Percentiles rank a stretch among this genome's conserved stretches.
Conservation (phyloP, 192 early-diverging fungal genomes). For the Coemansia sp. region DNA sequence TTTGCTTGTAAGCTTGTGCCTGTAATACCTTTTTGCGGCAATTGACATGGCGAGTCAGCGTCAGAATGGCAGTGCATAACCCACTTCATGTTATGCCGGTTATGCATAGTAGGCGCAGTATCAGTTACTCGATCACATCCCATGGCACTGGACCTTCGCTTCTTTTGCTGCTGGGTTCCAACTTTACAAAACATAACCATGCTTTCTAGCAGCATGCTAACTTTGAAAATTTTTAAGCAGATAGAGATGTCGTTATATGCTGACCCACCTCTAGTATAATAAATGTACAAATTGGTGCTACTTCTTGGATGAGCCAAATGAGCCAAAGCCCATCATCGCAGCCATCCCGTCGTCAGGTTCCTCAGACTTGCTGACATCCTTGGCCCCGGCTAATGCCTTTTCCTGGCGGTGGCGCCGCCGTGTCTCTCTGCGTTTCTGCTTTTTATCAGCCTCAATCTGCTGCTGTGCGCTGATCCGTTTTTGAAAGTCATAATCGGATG, state of each 20-base stretch:
- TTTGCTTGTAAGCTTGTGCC: no score
- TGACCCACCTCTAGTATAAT: not conserved
- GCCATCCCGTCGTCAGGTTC: conserved; percentile 62
- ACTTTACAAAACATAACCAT: not conserved
- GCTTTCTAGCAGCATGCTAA: not conserved
- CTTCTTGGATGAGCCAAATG: conserved; percentile 39
- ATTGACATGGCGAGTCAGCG: not conserved
- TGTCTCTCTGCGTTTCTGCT: conserved; percentile 33
- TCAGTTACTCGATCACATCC: not conserved
- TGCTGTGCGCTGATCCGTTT: conserved; percentile 63
- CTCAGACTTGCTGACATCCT: conserved; percentile 16
- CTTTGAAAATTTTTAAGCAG: not conserved
- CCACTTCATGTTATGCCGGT: no score
- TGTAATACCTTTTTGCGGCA: no score
- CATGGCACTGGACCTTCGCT: not conserved
- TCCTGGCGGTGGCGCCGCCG: conserved; percentile 57
- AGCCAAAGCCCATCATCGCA: conserved; percentile 70
- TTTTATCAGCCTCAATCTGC: conserved; percentile 62
- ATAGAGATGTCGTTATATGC: not conserved
- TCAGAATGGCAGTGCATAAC: no score
- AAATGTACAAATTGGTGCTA: not conserved
- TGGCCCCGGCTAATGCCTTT: conserved; percentile 32
- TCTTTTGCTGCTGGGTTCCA: no score
- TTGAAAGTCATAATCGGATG: conserved; percentile 54
- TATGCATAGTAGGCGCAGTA: not conserved